Conservation (phyloP, 1,284 basidiomycete genomes). For the Macrocybe sp. region DNA sequence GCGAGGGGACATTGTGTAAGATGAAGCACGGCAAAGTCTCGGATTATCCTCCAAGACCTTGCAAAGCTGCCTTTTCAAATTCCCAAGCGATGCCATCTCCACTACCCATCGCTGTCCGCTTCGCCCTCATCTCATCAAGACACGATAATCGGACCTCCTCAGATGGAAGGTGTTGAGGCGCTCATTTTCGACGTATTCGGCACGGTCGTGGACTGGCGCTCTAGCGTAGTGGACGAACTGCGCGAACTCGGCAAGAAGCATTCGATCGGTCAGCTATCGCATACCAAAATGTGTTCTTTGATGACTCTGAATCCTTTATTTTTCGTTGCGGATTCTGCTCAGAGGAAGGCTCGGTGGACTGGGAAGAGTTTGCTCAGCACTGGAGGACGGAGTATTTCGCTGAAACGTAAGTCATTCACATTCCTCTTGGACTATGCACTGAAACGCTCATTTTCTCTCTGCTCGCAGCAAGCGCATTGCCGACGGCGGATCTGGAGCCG, state of each 20-base stretch:
- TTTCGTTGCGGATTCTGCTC: no score
- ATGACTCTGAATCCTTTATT: no score
- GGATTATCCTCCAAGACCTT: no score
- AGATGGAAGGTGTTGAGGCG: conserved; percentile 34
- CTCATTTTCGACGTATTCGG: conserved; percentile 63
- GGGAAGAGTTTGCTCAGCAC: conserved; percentile 45
- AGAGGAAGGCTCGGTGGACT: conserved; percentile 27
- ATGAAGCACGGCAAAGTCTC: no score
- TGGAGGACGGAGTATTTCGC: conserved; percentile 50
- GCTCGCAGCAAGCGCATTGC: conserved; percentile 32
- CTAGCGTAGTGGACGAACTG: conserved; percentile 41
- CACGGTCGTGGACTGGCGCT: conserved; percentile 59
- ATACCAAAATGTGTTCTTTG: no score
- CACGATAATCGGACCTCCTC: no score
- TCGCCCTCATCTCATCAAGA: no score
- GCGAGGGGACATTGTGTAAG: no score
- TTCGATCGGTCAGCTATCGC: conserved; percentile 14
- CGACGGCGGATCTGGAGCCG: conserved; percentile 38
- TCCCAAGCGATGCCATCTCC: no score
- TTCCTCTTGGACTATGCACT: neutral
- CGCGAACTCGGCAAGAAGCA: conserved; percentile 23
- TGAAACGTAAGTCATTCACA: conserved; percentile 38
- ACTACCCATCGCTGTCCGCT: no score
- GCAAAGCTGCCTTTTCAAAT: no score
- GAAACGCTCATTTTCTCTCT: neutral